These are phyloP conservation scores for Plasmodium fragile DNA, from an alignment of 169 alveolate species.

Conservation along the genomic window DNA sequence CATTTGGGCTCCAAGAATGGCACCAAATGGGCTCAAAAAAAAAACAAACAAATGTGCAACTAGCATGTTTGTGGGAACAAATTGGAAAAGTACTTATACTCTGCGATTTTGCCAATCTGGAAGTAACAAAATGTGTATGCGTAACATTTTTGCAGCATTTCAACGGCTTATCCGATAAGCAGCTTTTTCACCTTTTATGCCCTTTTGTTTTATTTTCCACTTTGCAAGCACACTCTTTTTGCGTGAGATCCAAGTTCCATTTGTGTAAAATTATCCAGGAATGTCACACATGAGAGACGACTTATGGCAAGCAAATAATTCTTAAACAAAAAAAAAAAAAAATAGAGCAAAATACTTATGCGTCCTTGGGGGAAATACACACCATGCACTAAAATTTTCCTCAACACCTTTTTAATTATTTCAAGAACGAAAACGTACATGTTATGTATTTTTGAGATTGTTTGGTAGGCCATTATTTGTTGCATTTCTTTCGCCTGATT, in stretches of 20 bases:
- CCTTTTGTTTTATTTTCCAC: neutral
- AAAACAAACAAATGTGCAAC: neutral
- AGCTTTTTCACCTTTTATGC: neutral
- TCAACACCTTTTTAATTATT: neutral
- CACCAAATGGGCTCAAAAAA: neutral
- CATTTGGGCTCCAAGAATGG: neutral
- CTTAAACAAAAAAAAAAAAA: neutral
- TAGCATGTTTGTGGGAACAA: neutral
- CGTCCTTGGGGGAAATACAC: neutral
- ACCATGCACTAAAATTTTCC: neutral
- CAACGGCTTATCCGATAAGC: neutral
- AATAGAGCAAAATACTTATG: neutral
- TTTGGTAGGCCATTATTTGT: neutral
- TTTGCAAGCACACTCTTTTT: neutral
- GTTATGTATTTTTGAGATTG: neutral
- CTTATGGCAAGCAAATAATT: neutral
- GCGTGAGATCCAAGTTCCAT: neutral
- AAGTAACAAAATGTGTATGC: neutral
- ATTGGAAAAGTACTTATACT: neutral
- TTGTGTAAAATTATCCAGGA: neutral
- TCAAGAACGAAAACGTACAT: neutral
- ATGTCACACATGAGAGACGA: neutral
- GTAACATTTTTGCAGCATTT: neutral
- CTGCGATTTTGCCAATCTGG: neutral
- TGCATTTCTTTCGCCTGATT: neutral